phyloP scores from a whole-genome alignment of 2,329 filamentous ascomycete species.

The Erysiphe pulchra region DNA sequence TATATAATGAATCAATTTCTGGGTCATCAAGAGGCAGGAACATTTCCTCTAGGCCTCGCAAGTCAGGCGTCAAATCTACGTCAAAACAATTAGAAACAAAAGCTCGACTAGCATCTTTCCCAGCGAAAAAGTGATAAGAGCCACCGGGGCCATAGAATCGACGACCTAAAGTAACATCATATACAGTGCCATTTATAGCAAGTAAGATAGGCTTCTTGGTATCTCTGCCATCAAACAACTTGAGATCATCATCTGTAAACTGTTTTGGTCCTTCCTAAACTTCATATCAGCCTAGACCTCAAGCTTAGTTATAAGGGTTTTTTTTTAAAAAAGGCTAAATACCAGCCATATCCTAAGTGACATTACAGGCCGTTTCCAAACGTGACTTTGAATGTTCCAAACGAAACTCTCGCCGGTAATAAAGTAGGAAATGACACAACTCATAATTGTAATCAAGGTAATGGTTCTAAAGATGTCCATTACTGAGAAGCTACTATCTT shows the following conservation, averaged over 20 bases:
- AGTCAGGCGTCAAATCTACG: slow-evolving; percentile 50
- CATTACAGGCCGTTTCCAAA: slow-evolving; percentile 4
- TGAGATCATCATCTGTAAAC: slow-evolving; percentile 52
- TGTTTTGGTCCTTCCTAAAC: slow-evolving; percentile 29
- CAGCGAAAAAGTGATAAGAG: slow-evolving; percentile 67
- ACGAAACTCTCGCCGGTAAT: slow-evolving; percentile 11
- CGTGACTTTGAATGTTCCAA: slow-evolving; percentile 7
- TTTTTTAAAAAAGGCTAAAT: neutral
- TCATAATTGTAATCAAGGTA: slow-evolving; percentile 9
- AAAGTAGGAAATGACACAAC: slow-evolving; percentile 10
- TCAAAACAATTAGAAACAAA: slow-evolving; percentile 87
- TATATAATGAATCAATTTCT: slow-evolving; percentile 32
- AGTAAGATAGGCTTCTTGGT: slow-evolving; percentile 59
- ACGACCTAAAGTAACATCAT: slow-evolving; percentile 48
- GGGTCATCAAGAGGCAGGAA: slow-evolving; percentile 41
- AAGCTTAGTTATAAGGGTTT: neutral
- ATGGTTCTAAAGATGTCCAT: slow-evolving; percentile 9
- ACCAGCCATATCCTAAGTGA: slow-evolving; percentile 9
- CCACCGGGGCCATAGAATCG: slow-evolving; percentile 62
- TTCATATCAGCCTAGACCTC: neutral
- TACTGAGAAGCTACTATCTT: slow-evolving; percentile 8
- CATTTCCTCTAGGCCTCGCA: slow-evolving; percentile 71
- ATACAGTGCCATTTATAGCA: slow-evolving; percentile 68
- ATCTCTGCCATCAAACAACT: slow-evolving; percentile 53
- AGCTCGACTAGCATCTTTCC: slow-evolving; percentile 60